Evolutionary conservation across 345 rosid species (phyloP).

Genomic region (Pugionium dolabratum): DNA sequence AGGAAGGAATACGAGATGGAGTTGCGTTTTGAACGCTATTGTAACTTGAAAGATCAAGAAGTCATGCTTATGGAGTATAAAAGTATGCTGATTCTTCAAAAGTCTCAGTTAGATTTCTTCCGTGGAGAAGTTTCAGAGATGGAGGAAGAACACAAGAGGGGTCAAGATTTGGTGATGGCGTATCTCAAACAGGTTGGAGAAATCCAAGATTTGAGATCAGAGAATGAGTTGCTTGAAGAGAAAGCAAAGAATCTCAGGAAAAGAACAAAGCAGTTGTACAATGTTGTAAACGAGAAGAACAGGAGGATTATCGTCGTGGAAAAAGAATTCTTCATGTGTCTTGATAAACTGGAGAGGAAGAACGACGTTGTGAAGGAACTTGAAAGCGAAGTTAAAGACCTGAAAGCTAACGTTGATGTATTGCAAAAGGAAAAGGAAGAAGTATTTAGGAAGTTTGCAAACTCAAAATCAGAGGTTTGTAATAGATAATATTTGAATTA

Average conservation of each 20-base stretch:
- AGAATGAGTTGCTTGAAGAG: slow-evolving; percentile 50
- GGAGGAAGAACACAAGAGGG: slow-evolving; percentile 52
- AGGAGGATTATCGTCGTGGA: slow-evolving; percentile 43
- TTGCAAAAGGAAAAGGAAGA: slow-evolving; percentile 51
- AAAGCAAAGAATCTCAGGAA: slow-evolving; percentile 54
- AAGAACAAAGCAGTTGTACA: slow-evolving; percentile 42
- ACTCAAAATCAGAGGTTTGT: slow-evolving; percentile 46
- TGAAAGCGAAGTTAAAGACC: slow-evolving; percentile 45
- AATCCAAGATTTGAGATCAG: slow-evolving; percentile 43
- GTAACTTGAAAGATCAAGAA: slow-evolving; percentile 58
- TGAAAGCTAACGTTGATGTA: slow-evolving; percentile 34
- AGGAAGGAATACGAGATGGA: slow-evolving; percentile 51
- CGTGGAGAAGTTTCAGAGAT: slow-evolving; percentile 49
- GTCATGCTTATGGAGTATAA: slow-evolving; percentile 55
- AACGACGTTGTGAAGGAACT: slow-evolving; percentile 40
- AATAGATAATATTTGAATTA: neutral
- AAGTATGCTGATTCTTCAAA: slow-evolving; percentile 46
- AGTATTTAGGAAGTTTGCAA: slow-evolving; percentile 32
- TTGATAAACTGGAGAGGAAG: slow-evolving; percentile 39
- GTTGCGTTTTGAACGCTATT: slow-evolving; percentile 48
- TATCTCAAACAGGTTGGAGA: slow-evolving; percentile 46
- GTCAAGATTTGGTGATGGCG: slow-evolving; percentile 41
- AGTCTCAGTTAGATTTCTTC: slow-evolving; percentile 46
- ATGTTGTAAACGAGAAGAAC: slow-evolving; percentile 42
- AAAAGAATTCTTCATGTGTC: slow-evolving; percentile 41